These are phyloP conservation scores for Monilinia fructigena DNA, from an alignment of 2,329 filamentous ascomycete genomes.

Conservation along the genomic window DNA sequence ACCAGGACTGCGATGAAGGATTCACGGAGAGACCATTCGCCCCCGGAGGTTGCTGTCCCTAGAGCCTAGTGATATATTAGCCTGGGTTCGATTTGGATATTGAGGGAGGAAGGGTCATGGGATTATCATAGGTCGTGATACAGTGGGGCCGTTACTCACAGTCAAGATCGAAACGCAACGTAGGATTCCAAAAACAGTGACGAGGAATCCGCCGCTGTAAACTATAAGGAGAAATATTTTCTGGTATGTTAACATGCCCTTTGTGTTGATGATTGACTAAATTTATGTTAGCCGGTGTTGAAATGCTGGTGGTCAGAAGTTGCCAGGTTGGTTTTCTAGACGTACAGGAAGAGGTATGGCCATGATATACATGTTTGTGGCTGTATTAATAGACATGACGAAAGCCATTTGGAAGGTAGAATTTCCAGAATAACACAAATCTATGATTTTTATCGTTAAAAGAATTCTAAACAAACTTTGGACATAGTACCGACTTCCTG, in stretches of 20 bases:
- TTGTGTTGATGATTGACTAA: neutral
- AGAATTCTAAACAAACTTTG: neutral
- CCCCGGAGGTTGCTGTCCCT: neutral
- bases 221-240: conserved; percentile 11
- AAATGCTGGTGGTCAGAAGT: too few species aligned
- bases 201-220: conserved; percentile 14
- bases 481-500: conserved; percentile 8
- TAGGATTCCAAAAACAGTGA: conserved; percentile 7
- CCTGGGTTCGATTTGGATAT: neutral
- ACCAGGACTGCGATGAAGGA: conserved; percentile 14
- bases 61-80: neutral
- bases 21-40: conserved; percentile 13
- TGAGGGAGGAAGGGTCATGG: neutral
- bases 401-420: conserved; percentile 11
- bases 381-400: conserved; percentile 13
- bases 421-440: conserved; percentile 14
- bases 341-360: conserved; percentile 16
- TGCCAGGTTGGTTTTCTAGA: neutral
- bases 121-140: neutral
- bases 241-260: conserved; percentile 9
- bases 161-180: conserved; percentile 7
- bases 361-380: conserved; percentile 14
- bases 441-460: neutral
- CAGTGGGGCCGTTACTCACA: neutral
- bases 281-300: neutral